Evolutionary conservation across 2,329 filamentous ascomycete species (phyloP), one percentile per base, ranked within the genome.

Genomic region (Aspergillus fumigatus): DNA sequence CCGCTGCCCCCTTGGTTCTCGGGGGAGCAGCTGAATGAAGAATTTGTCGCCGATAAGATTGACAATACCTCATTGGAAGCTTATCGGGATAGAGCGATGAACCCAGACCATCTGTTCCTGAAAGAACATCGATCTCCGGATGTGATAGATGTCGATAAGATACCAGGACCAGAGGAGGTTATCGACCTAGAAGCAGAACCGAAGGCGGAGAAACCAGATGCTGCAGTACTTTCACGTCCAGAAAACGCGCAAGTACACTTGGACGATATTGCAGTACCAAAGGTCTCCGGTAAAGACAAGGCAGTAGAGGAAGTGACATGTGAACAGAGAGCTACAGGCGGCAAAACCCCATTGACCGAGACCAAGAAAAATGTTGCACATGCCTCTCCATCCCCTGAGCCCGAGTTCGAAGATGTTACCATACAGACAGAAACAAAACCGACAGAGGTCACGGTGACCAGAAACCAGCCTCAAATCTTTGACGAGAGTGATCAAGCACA

Each of bases 1-100:
- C 69, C 72, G 27, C 63, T 79, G 38, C 78, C 78, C 5, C 76
- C 76, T 6, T 80, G 78, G 78, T 80, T 80, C 59, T 67, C 70
- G 50, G 72, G 70, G 5, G 67, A 66, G n/a, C 66, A 63, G 38
- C 61, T 67, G 3, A 68, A 71, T 53, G 62, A 69, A 11, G 65
- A 70, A 4, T 74, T 74, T 40, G 65, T 72, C 23, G 29, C 55
- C 1, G 70, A 75, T 56, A 58, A 63, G 11, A 53, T 55, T 19
- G 60, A 67, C 35, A 58, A 65, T 47, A 51, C 59, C 40, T 57
- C 65, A 62, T 55, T 69, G 62, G 35, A 63, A 64, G 56, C 59
- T 57, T 59, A 67, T 63, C 60, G 58, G 54, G 60, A 61, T 49
- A 54, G 43, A 53, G 51, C 56, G 11, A 56, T 65, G 19, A 63